Percentiles rank a stretch among this genome's conserved stretches.
These are phyloP conservation scores for Exophiala sideris DNA, from an alignment of 2,329 filamentous ascomycete genomes.

Conservation along the genomic window DNA sequence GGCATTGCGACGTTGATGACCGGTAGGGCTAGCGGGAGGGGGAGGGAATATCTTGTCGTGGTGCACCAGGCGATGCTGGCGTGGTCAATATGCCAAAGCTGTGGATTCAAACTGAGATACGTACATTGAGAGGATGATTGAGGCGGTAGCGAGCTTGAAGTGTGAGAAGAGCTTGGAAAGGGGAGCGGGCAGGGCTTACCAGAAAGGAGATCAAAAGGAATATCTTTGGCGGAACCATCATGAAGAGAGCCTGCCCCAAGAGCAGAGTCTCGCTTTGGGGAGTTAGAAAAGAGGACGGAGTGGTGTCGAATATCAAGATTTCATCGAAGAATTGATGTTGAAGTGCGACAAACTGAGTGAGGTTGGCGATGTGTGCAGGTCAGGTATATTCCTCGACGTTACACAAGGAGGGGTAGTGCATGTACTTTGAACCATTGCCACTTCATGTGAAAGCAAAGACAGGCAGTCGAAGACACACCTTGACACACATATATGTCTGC, in stretches of 20 bases:
- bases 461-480: no score
- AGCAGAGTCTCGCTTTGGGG: background rate
- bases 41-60: conserved; percentile 6
- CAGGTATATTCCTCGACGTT: background rate
- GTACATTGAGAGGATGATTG: conserved; percentile 17
- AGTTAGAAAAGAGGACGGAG: background rate
- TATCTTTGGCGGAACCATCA: background rate
- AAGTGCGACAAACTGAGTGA: background rate
- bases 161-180: background rate
- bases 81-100: conserved; percentile 2
- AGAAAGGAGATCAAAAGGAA: background rate
- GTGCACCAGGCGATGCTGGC: conserved; percentile 13
- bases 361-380: background rate
- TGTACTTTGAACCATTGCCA: no score
- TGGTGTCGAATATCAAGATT: background rate
- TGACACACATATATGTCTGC: no score
- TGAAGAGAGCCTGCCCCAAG: background rate
- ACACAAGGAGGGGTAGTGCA: background rate
- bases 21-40: conserved; percentile 9
- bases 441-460: no score
- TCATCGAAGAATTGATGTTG: background rate
- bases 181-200: background rate
- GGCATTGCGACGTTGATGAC: conserved; percentile 11
- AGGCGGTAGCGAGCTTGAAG: conserved; percentile 3
- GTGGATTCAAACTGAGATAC: background rate